Percentiles rank a stretch among this genome's conserved stretches.
Evolutionary conservation across 2,329 filamentous ascomycete genomes (phyloP).

Genomic region (Dactylellina sp.): DNA sequence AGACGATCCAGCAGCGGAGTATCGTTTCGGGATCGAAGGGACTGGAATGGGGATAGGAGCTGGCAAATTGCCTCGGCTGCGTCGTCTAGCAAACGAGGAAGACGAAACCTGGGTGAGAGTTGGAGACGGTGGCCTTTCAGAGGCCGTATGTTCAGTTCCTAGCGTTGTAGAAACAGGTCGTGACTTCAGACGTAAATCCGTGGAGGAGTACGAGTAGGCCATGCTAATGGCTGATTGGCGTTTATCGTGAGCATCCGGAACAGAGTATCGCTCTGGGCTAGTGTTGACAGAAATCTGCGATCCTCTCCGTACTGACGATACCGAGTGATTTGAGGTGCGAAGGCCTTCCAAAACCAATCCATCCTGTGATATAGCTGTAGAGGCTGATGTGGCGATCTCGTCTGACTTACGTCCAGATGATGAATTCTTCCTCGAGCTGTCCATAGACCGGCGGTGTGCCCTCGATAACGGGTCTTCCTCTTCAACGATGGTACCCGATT

Average conservation of each 20-base stretch:
- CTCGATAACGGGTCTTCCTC: slow-evolving; percentile 34
- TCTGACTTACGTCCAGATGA: slow-evolving; percentile 43
- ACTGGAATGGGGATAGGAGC: slow-evolving; percentile 54
- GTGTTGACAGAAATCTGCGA: slow-evolving; percentile 50
- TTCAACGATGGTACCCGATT: slow-evolving; percentile 42
- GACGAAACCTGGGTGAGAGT: slow-evolving; percentile 49
- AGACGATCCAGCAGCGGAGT: slow-evolving; percentile 45
- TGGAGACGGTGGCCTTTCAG: slow-evolving; percentile 48
- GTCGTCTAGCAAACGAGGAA: slow-evolving; percentile 40
- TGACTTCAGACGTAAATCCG: slow-evolving; percentile 45
- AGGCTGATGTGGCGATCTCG: slow-evolving; percentile 51
- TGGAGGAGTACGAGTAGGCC: slow-evolving; percentile 43
- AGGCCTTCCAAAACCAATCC: slow-evolving; percentile 52
- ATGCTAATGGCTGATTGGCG: slow-evolving; percentile 41
- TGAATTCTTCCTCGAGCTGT: slow-evolving; percentile 51
- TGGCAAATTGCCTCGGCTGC: slow-evolving; percentile 42
- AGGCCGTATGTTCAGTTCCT: slow-evolving; percentile 47
- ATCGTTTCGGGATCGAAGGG: slow-evolving; percentile 52
- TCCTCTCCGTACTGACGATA: slow-evolving; percentile 33
- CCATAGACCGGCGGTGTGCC: slow-evolving; percentile 34
- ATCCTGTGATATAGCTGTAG: slow-evolving; percentile 47
- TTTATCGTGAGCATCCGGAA: slow-evolving; percentile 36
- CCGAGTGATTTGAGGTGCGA: slow-evolving; percentile 46
- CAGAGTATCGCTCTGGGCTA: slow-evolving; percentile 43
- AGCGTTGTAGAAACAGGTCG: slow-evolving; percentile 49